These are phyloP conservation scores for Entomortierella parvispora DNA, from an alignment of 192 early-diverging fungal species.

Conservation along the genomic window DNA sequence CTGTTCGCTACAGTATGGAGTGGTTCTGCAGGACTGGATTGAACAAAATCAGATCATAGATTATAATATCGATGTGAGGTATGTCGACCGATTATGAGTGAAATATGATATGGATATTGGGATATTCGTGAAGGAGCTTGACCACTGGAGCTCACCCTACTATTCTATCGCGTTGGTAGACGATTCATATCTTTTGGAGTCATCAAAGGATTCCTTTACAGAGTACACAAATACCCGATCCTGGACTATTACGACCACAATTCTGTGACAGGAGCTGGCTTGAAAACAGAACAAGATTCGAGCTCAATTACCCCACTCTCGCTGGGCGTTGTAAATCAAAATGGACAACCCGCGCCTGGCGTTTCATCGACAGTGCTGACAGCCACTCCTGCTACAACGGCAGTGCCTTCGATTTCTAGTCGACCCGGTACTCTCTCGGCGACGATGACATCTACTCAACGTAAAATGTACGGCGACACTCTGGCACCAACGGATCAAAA, in stretches of 20 bases:
- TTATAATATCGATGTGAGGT: constrained; percentile 86
- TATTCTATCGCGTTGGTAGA: constrained; percentile 49
- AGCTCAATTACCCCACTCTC: no score
- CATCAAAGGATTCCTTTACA: constrained; percentile 81
- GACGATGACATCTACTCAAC: neutral
- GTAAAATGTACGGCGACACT: constrained; percentile 22
- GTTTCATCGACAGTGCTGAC: no score
- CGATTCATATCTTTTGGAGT: constrained; percentile 94
- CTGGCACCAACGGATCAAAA: constrained; percentile 22
- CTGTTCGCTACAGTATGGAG: constrained; percentile 78
- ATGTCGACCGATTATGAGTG: constrained; percentile 19
- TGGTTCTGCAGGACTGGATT: constrained; percentile 88
- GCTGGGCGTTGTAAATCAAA: no score
- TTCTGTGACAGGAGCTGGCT: neutral
- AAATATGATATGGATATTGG: no score
- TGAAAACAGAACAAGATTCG: no score
- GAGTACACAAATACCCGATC: constrained; percentile 93
- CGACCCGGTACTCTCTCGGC: neutral
- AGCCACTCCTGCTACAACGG: neutral
- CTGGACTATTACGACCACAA: constrained; percentile 39
- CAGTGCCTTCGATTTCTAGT: neutral
- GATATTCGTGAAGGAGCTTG: no score
- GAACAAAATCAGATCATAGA: constrained; percentile 74
- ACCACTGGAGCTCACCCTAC: neutral
- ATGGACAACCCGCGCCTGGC: no score